Evolutionary conservation across 768 basidiomycete species (phyloP), one percentile per base, ranked within the genome.

Genomic region (Boletellus ananas): DNA sequence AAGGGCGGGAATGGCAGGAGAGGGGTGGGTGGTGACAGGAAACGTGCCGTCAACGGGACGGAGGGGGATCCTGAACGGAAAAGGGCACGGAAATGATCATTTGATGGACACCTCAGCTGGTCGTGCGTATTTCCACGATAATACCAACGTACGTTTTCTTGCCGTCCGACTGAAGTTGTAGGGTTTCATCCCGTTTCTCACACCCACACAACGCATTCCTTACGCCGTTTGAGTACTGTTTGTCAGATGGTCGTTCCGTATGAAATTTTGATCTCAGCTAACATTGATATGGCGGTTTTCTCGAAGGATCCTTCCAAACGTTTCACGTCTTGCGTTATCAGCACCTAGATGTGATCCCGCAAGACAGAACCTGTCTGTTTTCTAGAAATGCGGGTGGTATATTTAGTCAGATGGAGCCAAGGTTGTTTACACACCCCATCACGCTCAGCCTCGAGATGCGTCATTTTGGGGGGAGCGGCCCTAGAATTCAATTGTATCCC

Each of bases 51-150:
- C 13, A 35, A 41, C 10, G 39, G 34, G 34, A 21, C 14, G 20
- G 52, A 47, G 13, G 58, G 37, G 13, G 49, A 44, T 42, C 46
- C 45, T n/a, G 49, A 29, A 20, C 23, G 41, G 17, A 66, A 66
- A 51, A 66, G 20, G 45, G 45, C 55, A 46, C 59, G 64, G 25
- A 59, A 50, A 43, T 57, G 38, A 54, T 34, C 10, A 25, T 18
- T 39, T 11, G 29, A 29, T 8, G 29, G 29, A 5, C 2, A 29
- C 29, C 29, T 29, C 29, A 29, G 29, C 3, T 3, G 23, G 3
- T 23, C 23, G 6, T 3, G 4, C 29, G 7, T 11, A 4, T 29
- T 29, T 29, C 29, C 29, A 29, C 29, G 14, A 18, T 10, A 29
- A 29, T 6, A 23, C 9, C 18, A 31, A 17, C 35, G 21, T 17